Conservation (phyloP, 441 rosid genomes). For the Biscutella auriculata region DNA sequence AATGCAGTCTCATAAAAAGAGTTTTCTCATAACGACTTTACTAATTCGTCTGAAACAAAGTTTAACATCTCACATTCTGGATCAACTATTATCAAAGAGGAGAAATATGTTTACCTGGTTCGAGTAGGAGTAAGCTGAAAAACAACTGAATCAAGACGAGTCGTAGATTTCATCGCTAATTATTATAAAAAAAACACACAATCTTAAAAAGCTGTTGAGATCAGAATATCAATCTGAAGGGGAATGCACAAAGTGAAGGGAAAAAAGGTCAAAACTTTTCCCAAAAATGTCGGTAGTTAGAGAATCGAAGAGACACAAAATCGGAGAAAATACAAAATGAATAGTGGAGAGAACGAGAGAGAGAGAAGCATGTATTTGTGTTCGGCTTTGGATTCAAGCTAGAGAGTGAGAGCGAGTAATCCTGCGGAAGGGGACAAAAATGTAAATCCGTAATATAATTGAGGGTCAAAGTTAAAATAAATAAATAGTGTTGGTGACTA, state of each 20-base stretch:
- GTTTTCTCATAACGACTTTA: too few relatives aligned
- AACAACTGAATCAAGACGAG: conserved; percentile 68
- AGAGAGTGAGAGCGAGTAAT: conserved; percentile 17
- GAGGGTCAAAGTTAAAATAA: conserved; percentile 7
- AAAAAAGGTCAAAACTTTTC: too few relatives aligned
- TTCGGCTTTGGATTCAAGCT: conserved; percentile 35
- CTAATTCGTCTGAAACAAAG: too few relatives aligned
- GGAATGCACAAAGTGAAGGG: too few relatives aligned
- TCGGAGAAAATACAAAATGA: not conserved
- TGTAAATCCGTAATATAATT: not conserved
- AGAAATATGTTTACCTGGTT: conserved; percentile 36
- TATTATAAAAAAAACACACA: not conserved
- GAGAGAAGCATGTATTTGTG: conserved; percentile 24
- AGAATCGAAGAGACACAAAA: too few relatives aligned
- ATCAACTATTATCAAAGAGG: not conserved
- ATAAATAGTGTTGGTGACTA: too few relatives aligned
- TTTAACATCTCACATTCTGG: not conserved
- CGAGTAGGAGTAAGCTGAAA: conserved; percentile 99
- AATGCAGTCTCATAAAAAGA: too few relatives aligned
- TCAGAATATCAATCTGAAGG: conserved; percentile 4
- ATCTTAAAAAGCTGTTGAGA: conserved; percentile 18
- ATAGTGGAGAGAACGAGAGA: not conserved
- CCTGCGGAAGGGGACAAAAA: not conserved
- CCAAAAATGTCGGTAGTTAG: too few relatives aligned
- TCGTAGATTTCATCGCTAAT: conserved; percentile 61